Conservation (phyloP, 164 flowering plant species). For the Chloranthus sessilifolius region DNA sequence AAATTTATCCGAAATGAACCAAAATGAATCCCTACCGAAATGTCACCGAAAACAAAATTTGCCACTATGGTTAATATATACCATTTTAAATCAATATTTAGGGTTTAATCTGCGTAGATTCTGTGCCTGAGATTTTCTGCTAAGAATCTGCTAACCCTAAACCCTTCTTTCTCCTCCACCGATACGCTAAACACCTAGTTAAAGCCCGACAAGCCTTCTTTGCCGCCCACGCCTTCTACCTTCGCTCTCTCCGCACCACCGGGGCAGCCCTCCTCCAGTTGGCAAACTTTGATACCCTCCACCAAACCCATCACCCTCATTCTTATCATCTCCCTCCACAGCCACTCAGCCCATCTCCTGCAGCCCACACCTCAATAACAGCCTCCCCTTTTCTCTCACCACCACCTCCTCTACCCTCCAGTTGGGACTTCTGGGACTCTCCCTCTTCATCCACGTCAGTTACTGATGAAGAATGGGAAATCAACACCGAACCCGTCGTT, state of each 20-base stretch:
- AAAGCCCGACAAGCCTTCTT: slow-evolving; percentile 68
- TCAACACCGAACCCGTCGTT: slow-evolving; percentile 26
- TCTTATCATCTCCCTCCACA: slow-evolving; percentile 19
- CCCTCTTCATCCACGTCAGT: slow-evolving; percentile 57
- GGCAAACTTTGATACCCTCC: slow-evolving; percentile 51
- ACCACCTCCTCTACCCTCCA: slow-evolving; percentile 42
- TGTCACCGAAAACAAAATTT: too few relatives aligned
- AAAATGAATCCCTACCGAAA: too few relatives aligned
- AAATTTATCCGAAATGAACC: too few relatives aligned
- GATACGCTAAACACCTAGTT: slow-evolving; percentile 86
- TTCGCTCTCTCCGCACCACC: slow-evolving; percentile 66
- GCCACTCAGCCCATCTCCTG: slow-evolving; percentile 34
- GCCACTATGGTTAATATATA: too few relatives aligned
- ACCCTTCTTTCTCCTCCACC: too few relatives aligned
- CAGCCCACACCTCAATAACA: too few relatives aligned
- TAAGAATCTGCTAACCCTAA: too few relatives aligned
- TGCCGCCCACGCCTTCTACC: slow-evolving; percentile 58
- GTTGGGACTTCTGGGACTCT: slow-evolving; percentile 99
- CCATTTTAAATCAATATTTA: too few relatives aligned
- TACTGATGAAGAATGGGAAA: slow-evolving; percentile 82
- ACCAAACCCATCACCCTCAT: too few relatives aligned
- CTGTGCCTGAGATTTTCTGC: too few relatives aligned
- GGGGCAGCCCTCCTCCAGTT: slow-evolving; percentile 86
- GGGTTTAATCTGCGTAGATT: too few relatives aligned
- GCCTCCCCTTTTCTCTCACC: slow-evolving; percentile 29